Conservation (phyloP, 192 early-diverging fungal genomes). For the Backusella tarrabulga region DNA sequence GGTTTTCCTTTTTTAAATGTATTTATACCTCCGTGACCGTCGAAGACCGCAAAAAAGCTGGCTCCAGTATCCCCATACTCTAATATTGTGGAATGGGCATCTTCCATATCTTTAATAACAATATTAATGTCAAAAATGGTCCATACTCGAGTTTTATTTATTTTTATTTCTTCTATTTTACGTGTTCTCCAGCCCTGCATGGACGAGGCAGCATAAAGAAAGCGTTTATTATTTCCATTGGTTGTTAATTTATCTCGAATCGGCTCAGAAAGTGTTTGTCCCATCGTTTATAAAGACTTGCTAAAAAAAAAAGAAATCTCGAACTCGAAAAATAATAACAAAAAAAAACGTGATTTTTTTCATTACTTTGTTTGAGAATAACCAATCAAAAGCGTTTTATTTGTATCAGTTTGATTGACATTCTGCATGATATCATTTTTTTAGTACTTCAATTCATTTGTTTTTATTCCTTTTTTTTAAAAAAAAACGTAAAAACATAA, state of each 20-base stretch:
- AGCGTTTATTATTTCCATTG: conserved; percentile 71
- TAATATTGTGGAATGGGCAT: conserved; percentile 89
- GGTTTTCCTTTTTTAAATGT: conserved; percentile 11
- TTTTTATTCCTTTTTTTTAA: neutral
- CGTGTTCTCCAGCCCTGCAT: conserved; percentile 99
- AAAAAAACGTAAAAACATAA: neutral
- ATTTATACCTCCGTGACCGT: conserved; percentile 88
- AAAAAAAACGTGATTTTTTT: neutral
- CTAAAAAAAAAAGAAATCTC: neutral
- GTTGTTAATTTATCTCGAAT: conserved; percentile 86
- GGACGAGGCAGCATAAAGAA: conserved; percentile 80
- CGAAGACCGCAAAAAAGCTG: conserved; percentile 95
- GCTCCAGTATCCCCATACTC: conserved; percentile 59
- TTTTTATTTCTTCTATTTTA: conserved; percentile 39
- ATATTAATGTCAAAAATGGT: neutral
- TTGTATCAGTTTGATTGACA: neutral
- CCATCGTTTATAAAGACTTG: conserved; percentile 57
- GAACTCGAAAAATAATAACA: neutral
- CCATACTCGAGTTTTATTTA: neutral
- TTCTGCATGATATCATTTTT: neutral
- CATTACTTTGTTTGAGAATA: neutral
- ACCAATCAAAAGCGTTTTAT: neutral
- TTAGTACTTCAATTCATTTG: too few relatives aligned
- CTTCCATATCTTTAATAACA: conserved; percentile 81
- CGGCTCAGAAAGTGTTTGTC: conserved; percentile 94